Evolutionary conservation across 2,329 filamentous ascomycete species (phyloP).

Genomic region (Botryotinia narcissicola): DNA sequence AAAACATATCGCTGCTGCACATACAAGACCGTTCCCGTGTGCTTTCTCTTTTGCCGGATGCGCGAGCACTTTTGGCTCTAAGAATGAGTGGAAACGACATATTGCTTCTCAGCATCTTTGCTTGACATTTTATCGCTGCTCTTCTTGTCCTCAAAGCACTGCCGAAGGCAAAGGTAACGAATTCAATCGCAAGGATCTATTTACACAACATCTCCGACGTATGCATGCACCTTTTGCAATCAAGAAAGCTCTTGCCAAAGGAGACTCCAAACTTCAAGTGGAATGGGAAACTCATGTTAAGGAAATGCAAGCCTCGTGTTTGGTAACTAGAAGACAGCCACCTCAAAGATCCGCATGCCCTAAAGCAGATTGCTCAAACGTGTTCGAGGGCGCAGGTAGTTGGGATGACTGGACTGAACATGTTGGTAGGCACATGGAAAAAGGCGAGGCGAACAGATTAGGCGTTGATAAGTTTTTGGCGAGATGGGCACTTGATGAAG

Average conservation of each 20-base stretch:
- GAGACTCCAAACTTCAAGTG: slow-evolving; percentile 56
- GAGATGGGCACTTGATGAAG: slow-evolving; percentile 61
- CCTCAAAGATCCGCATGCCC: slow-evolving; percentile 71
- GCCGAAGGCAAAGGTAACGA: slow-evolving; percentile 60
- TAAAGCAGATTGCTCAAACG: slow-evolving; percentile 65
- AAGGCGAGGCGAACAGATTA: slow-evolving; percentile 57
- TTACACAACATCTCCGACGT: slow-evolving; percentile 87
- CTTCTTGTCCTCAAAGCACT: slow-evolving; percentile 54
- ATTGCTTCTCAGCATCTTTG: slow-evolving; percentile 86
- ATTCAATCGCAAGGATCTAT: slow-evolving; percentile 95
- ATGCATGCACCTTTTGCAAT: slow-evolving; percentile 80
- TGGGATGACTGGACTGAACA: slow-evolving; percentile 96
- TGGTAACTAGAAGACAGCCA: slow-evolving; percentile 64
- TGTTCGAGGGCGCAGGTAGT: slow-evolving; percentile 68
- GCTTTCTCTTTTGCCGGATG: slow-evolving; percentile 85
- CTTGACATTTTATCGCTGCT: slow-evolving; percentile 63
- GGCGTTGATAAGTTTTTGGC: slow-evolving; percentile 58
- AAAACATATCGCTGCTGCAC: slow-evolving; percentile 66
- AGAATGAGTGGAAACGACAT: slow-evolving; percentile 98
- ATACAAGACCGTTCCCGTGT: slow-evolving; percentile 76
- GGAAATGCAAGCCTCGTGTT: slow-evolving; percentile 71
- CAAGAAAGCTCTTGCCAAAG: slow-evolving; percentile 55
- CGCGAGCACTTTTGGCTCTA: slow-evolving; percentile 78
- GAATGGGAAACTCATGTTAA: slow-evolving; percentile 66
- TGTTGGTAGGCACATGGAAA: slow-evolving; percentile 85